phyloP scores from a whole-genome alignment of 1,284 basidiomycete genomes.

The Sphagnurus paluster region DNA sequence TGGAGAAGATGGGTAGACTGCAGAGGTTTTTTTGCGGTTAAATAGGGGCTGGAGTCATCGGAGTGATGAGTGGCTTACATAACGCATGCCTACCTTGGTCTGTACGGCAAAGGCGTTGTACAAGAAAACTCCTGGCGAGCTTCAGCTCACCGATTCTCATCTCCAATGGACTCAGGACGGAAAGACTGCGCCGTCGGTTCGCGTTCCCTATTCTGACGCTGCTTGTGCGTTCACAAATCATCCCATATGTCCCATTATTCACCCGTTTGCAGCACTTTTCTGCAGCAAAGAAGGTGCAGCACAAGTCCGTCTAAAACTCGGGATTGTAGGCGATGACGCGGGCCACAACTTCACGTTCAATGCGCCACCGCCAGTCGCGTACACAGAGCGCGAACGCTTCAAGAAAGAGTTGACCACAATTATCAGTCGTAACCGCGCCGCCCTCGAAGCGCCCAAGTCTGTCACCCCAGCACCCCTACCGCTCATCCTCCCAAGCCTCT shows the following conservation, averaged over 20 bases:
- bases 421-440: conserved; percentile 65
- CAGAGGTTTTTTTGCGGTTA: conserved; percentile 9
- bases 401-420: conserved; percentile 75
- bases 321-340: conserved; percentile 59
- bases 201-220: conserved; percentile 59
- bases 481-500: conserved; percentile 33
- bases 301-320: conserved; percentile 75
- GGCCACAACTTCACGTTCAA: conserved; percentile 83
- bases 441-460: conserved; percentile 24
- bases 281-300: conserved; percentile 80
- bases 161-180: conserved; percentile 76
- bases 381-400: conserved; percentile 74
- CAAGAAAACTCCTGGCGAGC: conserved; percentile 74
- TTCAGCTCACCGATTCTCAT: conserved; percentile 66
- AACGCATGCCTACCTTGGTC: conserved; percentile 50
- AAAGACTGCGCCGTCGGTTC: conserved; percentile 57
- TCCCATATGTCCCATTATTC: not conserved
- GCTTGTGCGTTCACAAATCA: conserved; percentile 53
- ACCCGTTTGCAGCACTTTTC: conserved; percentile 58
- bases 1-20: conserved; percentile 23
- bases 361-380: conserved; percentile 57
- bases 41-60: conserved; percentile 9
- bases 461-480: conserved; percentile 29
- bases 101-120: conserved; percentile 75
- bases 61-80: conserved; percentile 21